Conservation (phyloP, 129 eudicot species). For the Pulicaria dysenterica region DNA sequence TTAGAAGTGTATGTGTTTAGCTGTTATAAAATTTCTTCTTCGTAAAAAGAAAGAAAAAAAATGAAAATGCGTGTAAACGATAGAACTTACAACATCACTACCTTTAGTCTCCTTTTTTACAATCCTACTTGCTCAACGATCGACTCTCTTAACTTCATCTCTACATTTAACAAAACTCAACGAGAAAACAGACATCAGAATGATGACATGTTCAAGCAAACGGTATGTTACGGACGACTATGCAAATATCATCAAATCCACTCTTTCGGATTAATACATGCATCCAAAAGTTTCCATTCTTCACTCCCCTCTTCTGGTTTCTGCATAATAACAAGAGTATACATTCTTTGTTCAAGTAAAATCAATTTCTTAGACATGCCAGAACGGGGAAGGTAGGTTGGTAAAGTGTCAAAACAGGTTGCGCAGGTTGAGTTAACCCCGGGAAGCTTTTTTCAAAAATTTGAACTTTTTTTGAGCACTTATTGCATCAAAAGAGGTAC, state of each 20-base stretch:
- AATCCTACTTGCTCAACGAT: constrained; percentile 41
- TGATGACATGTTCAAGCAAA: constrained; percentile 25
- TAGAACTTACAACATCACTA: constrained; percentile 14
- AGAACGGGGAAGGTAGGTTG: too few relatives aligned
- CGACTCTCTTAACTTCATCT: constrained; percentile 22
- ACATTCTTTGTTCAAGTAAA: too few relatives aligned
- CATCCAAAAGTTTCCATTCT: constrained; percentile 98
- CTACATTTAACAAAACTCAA: constrained; percentile 24
- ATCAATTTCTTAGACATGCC: too few relatives aligned
- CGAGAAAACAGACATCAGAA: background rate
- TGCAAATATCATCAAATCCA: constrained; percentile 53
- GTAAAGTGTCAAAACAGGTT: too few relatives aligned
- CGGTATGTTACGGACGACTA: constrained; percentile 23
- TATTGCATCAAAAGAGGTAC: too few relatives aligned
- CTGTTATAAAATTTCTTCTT: too few relatives aligned
- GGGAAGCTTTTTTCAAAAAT: too few relatives aligned
- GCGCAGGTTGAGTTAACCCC: too few relatives aligned
- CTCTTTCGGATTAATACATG: constrained; percentile 95
- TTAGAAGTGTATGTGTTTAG: too few relatives aligned
- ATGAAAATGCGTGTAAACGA: background rate
- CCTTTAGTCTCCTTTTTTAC: constrained; percentile 19
- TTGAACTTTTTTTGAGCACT: too few relatives aligned
- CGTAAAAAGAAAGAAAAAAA: background rate
- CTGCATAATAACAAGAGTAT: constrained; percentile 28
- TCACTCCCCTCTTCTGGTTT: constrained; percentile 96